phyloP scores from a whole-genome alignment of 2,329 filamentous ascomycete species.

The Dryadomyces sulphureus region DNA sequence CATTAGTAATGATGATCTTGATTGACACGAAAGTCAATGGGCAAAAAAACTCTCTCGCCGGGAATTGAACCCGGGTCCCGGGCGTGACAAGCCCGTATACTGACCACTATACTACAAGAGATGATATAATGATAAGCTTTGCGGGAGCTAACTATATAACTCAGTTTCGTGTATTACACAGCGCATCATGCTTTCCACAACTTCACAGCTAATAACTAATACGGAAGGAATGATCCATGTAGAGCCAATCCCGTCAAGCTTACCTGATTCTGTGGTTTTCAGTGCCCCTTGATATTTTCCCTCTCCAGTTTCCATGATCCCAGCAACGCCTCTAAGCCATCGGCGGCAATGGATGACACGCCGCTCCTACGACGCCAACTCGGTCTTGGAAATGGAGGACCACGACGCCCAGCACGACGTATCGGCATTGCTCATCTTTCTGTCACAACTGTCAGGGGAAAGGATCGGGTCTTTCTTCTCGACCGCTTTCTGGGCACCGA shows the following conservation, averaged over 20 bases:
- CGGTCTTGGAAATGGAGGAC: not conserved
- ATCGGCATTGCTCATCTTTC: not conserved
- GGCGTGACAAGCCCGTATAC: slow-evolving; percentile 4
- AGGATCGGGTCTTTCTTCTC: slow-evolving; percentile 2
- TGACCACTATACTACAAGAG: slow-evolving; percentile 5
- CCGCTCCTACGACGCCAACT: not conserved
- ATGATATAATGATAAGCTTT: not conserved
- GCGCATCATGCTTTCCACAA: no score
- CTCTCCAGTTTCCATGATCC: not conserved
- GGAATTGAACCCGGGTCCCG: slow-evolving; percentile 4
- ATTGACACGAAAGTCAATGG: not conserved
- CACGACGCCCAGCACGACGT: not conserved
- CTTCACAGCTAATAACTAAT: not conserved
- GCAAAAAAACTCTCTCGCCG: slow-evolving; percentile 1
- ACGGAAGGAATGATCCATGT: not conserved
- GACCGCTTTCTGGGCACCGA: not conserved
- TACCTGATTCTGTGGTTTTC: no score
- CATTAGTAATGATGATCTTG: not conserved
- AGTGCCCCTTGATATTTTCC: not conserved
- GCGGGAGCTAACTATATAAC: not conserved
- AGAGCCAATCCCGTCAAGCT: no score
- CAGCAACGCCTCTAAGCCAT: not conserved
- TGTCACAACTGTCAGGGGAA: not conserved
- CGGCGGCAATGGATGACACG: slow-evolving; percentile 1
- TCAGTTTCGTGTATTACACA: no score